Evolutionary conservation across 2,329 filamentous ascomycete genomes (phyloP).

Genomic region (Clonostachys rhizophaga): DNA sequence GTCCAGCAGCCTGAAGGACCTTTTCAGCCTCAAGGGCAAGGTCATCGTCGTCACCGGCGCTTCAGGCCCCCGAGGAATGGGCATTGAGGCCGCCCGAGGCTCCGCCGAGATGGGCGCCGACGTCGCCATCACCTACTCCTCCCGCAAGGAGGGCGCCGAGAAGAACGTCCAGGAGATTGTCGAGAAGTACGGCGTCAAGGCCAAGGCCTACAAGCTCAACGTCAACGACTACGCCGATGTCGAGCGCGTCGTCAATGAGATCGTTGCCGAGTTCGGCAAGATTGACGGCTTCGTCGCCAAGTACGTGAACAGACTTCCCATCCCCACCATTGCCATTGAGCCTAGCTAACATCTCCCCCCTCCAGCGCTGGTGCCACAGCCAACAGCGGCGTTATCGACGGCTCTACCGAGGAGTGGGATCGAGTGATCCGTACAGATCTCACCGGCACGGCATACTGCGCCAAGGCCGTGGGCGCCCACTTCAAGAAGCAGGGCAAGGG

Average conservation of each 20-base stretch:
- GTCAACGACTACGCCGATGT: conserved; percentile 39
- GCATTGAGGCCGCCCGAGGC: conserved; percentile 56
- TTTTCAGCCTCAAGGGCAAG: conserved; percentile 60
- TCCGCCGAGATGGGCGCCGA: conserved; percentile 63
- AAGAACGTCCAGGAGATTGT: conserved; percentile 57
- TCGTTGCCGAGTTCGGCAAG: conserved; percentile 64
- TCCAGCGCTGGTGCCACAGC: conserved; percentile 59
- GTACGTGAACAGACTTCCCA: conserved; percentile 1
- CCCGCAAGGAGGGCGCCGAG: conserved; percentile 56
- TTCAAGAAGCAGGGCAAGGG: conserved; percentile 56
- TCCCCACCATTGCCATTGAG: too few relatives aligned
- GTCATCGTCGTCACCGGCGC: conserved; percentile 63
- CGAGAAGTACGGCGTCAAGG: conserved; percentile 59
- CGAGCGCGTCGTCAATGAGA: conserved; percentile 41
- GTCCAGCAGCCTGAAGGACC: conserved; percentile 49
- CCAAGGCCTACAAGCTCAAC: conserved; percentile 42
- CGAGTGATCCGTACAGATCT: conserved; percentile 50
- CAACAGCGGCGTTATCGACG: conserved; percentile 61
- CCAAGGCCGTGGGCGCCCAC: conserved; percentile 51
- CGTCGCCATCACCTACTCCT: conserved; percentile 63
- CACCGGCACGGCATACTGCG: conserved; percentile 63
- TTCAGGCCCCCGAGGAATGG: conserved; percentile 60
- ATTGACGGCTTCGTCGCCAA: conserved; percentile 70
- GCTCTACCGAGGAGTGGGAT: conserved; percentile 60
- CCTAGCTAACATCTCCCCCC: conserved; percentile 4